phyloP scores from a whole-genome alignment of 2,329 filamentous ascomycete genomes.

The Colletotrichum filicis region DNA sequence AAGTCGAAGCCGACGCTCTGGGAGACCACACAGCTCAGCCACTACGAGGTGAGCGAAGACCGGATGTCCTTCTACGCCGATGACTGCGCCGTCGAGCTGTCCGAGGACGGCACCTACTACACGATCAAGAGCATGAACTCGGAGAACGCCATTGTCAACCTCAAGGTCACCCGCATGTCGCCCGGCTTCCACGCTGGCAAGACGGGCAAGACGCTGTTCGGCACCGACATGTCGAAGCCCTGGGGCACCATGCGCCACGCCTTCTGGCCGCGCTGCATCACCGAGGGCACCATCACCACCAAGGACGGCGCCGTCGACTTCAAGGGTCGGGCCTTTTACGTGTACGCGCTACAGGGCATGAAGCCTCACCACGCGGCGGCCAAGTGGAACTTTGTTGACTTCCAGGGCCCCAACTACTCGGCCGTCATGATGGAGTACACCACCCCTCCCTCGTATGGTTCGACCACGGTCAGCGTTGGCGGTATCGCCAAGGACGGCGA shows the following conservation, averaged over 20 bases:
- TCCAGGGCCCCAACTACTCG: constrained; percentile 88
- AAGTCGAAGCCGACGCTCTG: constrained; percentile 80
- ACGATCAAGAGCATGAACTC: constrained; percentile 92
- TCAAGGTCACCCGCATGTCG: constrained; percentile 79
- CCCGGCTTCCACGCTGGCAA: constrained; percentile 89
- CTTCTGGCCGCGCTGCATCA: constrained; percentile 91
- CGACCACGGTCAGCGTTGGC: constrained; percentile 84
- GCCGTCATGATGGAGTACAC: constrained; percentile 96
- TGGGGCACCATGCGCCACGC: constrained; percentile 94
- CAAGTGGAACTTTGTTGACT: constrained; percentile 93
- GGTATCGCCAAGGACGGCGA: constrained; percentile 84
- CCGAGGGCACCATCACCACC: constrained; percentile 87
- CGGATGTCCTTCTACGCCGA: constrained; percentile 88
- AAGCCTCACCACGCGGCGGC: constrained; percentile 97
- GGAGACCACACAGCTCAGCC: constrained; percentile 82
- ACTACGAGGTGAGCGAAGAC: constrained; percentile 86
- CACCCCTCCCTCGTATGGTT: constrained; percentile 92
- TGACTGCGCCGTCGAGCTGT: constrained; percentile 85
- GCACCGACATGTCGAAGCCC: constrained; percentile 84
- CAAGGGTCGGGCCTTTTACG: constrained; percentile 81
- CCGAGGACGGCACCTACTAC: constrained; percentile 84
- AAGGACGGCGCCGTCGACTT: constrained; percentile 85
- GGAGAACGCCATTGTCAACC: constrained; percentile 82
- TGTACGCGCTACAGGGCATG: constrained; percentile 94
- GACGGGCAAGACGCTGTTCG: constrained; percentile 85